phyloP scores from a whole-genome alignment of 2,329 filamentous ascomycete genomes.

The Sporothrix pseudoabietina region DNA sequence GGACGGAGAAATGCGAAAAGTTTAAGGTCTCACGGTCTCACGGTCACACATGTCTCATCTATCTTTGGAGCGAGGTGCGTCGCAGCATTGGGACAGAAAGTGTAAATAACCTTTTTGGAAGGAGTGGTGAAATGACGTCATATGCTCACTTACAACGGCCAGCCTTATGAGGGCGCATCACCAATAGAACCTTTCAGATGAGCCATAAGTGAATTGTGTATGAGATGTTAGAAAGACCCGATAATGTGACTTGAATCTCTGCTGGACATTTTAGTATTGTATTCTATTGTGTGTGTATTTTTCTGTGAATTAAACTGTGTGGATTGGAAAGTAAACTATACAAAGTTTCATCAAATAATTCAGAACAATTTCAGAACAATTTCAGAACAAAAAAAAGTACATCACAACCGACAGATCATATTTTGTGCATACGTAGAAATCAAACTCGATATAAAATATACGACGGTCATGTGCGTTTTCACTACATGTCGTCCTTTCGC shows the following conservation, averaged over 20 bases:
- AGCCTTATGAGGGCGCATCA: not conserved
- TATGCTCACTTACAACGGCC: not conserved
- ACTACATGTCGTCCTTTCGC: not conserved
- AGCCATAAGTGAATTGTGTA: no score
- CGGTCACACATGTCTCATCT: not conserved
- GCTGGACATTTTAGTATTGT: no score
- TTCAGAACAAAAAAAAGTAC: no score
- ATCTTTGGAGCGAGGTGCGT: not conserved
- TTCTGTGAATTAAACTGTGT: no score
- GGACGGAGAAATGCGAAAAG: not conserved
- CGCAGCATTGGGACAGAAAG: not conserved
- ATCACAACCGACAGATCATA: no score
- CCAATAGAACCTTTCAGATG: no score
- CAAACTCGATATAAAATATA: not conserved
- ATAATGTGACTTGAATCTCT: not conserved
- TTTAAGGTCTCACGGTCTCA: not conserved
- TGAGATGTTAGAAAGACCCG: not conserved
- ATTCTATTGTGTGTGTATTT: no score
- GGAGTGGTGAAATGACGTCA: constrained; percentile 2
- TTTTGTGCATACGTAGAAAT: not conserved
- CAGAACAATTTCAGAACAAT: no score
- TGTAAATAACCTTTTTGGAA: not conserved
- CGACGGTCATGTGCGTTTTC: not conserved
- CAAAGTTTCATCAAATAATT: no score
- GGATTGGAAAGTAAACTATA: no score